Evolutionary conservation across 441 rosid species (phyloP).

Genomic region (Euphorbia corollata): DNA sequence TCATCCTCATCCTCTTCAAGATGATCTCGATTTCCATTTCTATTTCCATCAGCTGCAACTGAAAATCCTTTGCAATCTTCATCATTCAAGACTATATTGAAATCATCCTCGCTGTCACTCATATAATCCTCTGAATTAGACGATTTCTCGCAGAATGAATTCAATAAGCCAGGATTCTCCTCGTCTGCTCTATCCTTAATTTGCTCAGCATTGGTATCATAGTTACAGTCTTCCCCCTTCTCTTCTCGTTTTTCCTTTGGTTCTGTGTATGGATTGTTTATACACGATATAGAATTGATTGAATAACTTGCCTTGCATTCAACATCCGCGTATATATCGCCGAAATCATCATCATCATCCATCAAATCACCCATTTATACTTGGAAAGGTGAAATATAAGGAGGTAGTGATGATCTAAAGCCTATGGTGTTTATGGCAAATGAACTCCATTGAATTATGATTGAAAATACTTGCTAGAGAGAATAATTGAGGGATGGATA

Average conservation of each 20-base stretch:
- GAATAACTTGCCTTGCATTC: slow-evolving; percentile 33
- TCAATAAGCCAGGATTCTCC: slow-evolving; percentile 2
- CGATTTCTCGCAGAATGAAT: slow-evolving; percentile 15
- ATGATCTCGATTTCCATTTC: slow-evolving; percentile 16
- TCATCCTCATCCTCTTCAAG: slow-evolving; percentile 15
- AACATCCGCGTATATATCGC: slow-evolving; percentile 48
- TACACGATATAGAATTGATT: slow-evolving; percentile 18
- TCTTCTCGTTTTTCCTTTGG: slow-evolving; percentile 16
- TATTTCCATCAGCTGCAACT: slow-evolving; percentile 13
- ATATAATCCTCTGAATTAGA: slow-evolving; percentile 23
- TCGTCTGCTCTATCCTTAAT: neutral
- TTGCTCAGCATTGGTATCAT: neutral
- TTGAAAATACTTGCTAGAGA: neutral
- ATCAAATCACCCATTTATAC: slow-evolving; percentile 34
- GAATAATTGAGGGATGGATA: neutral
- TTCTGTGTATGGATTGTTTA: slow-evolving; percentile 8
- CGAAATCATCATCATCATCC: slow-evolving; percentile 51
- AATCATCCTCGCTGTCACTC: slow-evolving; percentile 65
- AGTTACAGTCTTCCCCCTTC: slow-evolving; percentile 13
- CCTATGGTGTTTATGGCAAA: neutral
- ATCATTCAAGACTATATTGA: slow-evolving; percentile 55
- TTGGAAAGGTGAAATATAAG: neutral
- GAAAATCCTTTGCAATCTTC: slow-evolving; percentile 33
- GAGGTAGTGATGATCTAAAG: neutral
- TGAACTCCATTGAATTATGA: slow-evolving; percentile 20